These are phyloP conservation scores for Mediolabrus comicus DNA, from an alignment of 108 stramenopile species.

Conservation along the genomic window DNA sequence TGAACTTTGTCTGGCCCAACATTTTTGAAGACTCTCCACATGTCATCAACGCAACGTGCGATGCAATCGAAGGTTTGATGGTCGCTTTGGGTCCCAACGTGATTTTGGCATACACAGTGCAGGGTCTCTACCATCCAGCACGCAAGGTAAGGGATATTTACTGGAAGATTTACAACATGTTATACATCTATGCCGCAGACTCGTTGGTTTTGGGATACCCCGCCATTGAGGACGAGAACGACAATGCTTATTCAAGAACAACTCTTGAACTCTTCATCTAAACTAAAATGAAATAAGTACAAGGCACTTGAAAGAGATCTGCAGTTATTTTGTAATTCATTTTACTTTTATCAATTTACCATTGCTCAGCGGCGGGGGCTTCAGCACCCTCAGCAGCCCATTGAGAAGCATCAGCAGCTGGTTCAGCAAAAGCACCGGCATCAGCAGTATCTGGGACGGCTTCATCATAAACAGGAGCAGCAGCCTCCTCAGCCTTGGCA, in stretches of 20 bases:
- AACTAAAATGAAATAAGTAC: neutral
- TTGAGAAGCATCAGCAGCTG: neutral
- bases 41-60: slow-evolving; percentile 97
- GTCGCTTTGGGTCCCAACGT: slow-evolving; percentile 92
- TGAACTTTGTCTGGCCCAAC: slow-evolving; percentile 99
- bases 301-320: too few relatives aligned
- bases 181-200: slow-evolving; percentile 96
- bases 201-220: slow-evolving; percentile 95
- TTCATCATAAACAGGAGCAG: slow-evolving; percentile 64
- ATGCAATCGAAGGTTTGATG: slow-evolving; percentile 96
- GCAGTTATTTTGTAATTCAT: too few relatives aligned
- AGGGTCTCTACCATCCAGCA: slow-evolving; percentile 98
- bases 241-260: slow-evolving; percentile 86
- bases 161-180: slow-evolving; percentile 98
- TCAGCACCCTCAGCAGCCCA: neutral
- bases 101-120: slow-evolving; percentile 91
- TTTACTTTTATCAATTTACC: neutral
- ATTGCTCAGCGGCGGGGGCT: neutral
- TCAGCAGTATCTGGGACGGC: slow-evolving; percentile 34
- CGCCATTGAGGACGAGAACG: slow-evolving; percentile 80
- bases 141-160: slow-evolving; percentile 97
- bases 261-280: slow-evolving; percentile 95
- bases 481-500: slow-evolving; percentile 83
- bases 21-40: slow-evolving; percentile 98
- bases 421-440: slow-evolving; percentile 4